Evolutionary conservation across 306 rosid genomes (phyloP).

Genomic region (Acacia melanoxylon): DNA sequence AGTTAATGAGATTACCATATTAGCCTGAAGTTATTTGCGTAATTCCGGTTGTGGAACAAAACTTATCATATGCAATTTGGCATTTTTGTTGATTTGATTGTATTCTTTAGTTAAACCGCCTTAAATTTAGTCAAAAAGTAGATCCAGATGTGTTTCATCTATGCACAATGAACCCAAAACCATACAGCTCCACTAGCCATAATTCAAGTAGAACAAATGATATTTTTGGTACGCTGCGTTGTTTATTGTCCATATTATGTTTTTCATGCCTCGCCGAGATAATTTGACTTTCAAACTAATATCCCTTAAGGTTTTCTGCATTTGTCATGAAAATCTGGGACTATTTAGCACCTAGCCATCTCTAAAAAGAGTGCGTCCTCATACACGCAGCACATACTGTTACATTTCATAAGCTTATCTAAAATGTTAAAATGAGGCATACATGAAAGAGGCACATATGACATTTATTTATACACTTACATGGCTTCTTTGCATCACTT

Average conservation of each 20-base stretch:
- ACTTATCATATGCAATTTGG: not conserved
- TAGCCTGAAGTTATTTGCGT: too few species aligned
- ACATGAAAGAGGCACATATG: too few species aligned
- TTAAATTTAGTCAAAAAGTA: constrained; percentile 8
- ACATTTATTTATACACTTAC: too few species aligned
- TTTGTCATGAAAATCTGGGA: constrained; percentile 12
- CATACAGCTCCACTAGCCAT: not conserved
- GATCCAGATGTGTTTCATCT: too few species aligned
- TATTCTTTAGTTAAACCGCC: not conserved
- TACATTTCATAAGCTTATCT: not conserved
- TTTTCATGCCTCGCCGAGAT: too few species aligned
- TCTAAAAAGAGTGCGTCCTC: not conserved
- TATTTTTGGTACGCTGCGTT: constrained; percentile 6
- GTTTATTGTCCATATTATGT: constrained; percentile 17
- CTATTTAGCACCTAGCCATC: not conserved
- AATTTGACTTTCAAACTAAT: too few species aligned
- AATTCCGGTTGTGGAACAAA: not conserved
- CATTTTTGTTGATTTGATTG: not conserved
- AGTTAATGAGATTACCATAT: too few species aligned
- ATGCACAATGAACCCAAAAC: constrained; percentile 8
- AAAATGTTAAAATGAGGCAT: too few species aligned
- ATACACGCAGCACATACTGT: not conserved
- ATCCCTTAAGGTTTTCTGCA: too few species aligned
- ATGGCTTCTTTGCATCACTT: too few species aligned
- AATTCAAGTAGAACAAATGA: not conserved